Percentiles rank a stretch among this genome's conserved stretches.
Evolutionary conservation across 73 alveolate species (phyloP).

Genomic region (Paramecium pentaurelia): DNA sequence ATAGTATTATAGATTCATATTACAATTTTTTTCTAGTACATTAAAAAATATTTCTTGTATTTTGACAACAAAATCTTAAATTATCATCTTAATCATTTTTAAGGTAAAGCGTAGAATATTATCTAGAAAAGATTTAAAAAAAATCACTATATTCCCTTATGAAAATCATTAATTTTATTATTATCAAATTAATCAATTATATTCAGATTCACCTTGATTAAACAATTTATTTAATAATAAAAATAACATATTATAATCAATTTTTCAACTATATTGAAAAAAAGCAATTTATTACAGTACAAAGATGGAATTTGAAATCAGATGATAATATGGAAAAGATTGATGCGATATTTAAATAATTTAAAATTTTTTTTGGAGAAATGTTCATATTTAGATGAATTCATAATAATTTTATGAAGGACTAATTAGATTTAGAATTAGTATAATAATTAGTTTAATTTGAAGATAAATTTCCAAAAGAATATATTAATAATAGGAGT

Average conservation of each 20-base stretch:
- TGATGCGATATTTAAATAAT: neutral
- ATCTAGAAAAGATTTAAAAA: neutral
- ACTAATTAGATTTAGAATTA: neutral
- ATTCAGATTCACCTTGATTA: neutral
- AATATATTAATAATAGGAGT: neutral
- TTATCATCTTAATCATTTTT: too few species aligned
- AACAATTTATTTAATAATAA: neutral
- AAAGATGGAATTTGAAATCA: neutral
- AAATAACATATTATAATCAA: neutral
- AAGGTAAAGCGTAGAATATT: neutral
- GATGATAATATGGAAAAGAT: neutral
- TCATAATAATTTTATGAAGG: neutral
- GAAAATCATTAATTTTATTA: too few species aligned
- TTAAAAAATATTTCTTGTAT: too few species aligned
- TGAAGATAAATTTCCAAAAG: neutral
- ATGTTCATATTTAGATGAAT: neutral
- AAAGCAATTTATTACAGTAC: neutral
- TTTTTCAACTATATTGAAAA: neutral
- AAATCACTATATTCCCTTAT: too few species aligned
- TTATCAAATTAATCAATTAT: neutral
- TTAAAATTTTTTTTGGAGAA: slow-evolving; percentile 9
- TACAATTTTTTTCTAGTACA: too few species aligned
- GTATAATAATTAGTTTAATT: neutral
- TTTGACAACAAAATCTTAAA: neutral
- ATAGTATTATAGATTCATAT: too few species aligned